Evolutionary conservation across 2,329 filamentous ascomycete genomes (phyloP), one percentile per base, ranked within the genome.

Genomic region (Xylariaceae sp.): DNA sequence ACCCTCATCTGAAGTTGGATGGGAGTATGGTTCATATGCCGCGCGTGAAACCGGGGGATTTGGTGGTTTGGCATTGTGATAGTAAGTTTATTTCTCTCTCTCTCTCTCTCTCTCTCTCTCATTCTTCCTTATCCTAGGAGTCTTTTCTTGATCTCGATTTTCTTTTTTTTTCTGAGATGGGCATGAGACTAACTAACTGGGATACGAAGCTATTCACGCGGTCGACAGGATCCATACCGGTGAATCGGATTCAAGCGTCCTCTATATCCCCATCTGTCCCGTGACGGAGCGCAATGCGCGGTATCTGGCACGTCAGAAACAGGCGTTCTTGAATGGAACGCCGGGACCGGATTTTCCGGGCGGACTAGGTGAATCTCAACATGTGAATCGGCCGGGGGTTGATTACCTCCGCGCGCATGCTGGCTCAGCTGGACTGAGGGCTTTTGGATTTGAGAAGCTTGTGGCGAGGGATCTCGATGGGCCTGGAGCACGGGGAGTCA

Each of bases 191-290:
- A 40, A 60, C 31, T 35, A 30, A 6, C 27, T 2, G 3, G 11
- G 6, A 30, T 6, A 6, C 34, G 5, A 27, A 74, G 78, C 74
- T 3, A 87, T 95, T 47, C 91, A 96, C 68, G 83, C 89, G 0
- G 91, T 96, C 0, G 91, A 96, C 72, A 85, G 83, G 61, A 76
- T 85, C 1, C 91, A 96, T 67, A 71, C 71, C 1, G 92, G 91
- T 1, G 76, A 72, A 1, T 71, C 74, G 0, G 91, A 96, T 69
- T 90, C 88, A 0, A 91, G 86, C 62, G 91, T 96, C 0, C 66
- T 96, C 56, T 96, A 96, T 65, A 95, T 96, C 53, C 91, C 91
- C 0, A 85, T 89, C 0, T 94, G 88, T 52, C 91, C 91, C 0
- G 77, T 90, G 32, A 95, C 90, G 0, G 81, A 86, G 51, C 73